Conservation (phyloP, 352 stramenopile species). For the Globisporangium abappressorium region DNA sequence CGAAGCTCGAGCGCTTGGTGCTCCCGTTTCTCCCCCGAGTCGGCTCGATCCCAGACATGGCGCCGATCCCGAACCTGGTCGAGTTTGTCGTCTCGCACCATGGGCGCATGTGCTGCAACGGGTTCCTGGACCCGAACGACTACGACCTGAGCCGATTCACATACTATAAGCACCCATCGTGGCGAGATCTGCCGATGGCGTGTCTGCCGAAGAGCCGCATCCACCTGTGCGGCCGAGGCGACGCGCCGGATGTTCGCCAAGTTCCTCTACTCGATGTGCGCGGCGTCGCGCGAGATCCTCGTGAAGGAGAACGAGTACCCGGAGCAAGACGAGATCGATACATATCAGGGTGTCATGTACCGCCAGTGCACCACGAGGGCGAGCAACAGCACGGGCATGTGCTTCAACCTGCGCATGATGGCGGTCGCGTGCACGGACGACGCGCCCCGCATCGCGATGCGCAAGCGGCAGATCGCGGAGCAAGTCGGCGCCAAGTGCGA, state of each 20-base stretch:
- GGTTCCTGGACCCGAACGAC: not conserved
- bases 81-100: not conserved
- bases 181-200: not conserved
- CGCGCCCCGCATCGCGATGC: not conserved
- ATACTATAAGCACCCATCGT: not conserved
- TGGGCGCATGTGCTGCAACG: not conserved
- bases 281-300: not conserved
- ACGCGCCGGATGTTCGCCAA: not conserved
- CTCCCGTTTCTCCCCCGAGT: not conserved
- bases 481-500: no score
- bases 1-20: not conserved
- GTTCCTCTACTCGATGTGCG: not conserved
- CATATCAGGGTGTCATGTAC: not conserved
- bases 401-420: not conserved
- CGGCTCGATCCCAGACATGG: not conserved
- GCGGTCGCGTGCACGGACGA: not conserved
- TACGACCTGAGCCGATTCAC: not conserved
- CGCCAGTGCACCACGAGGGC: not conserved
- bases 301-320: not conserved
- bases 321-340: not conserved
- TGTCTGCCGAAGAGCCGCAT: not conserved
- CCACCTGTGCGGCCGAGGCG: not conserved
- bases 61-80: not conserved
- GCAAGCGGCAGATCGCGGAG: no score
- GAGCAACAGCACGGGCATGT: not conserved